These are phyloP conservation scores for Marchantia paleacea DNA, from an alignment of 225 moss, liverwort and hornwort species.

Conservation along the genomic window DNA sequence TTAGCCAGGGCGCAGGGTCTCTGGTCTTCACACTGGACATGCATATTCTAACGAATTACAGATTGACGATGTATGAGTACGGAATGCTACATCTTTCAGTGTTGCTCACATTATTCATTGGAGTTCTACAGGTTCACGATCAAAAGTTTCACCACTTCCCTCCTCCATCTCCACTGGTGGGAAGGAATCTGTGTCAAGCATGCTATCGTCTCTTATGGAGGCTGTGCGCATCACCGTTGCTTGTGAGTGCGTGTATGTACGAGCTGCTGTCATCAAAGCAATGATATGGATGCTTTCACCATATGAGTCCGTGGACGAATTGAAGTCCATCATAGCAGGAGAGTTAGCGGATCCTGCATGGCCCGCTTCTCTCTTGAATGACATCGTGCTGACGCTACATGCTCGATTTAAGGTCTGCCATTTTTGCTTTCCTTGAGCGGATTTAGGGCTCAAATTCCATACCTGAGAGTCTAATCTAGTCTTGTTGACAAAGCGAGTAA, in stretches of 20 bases:
- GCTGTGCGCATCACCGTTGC: conserved; percentile 94
- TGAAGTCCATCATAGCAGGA: conserved; percentile 91
- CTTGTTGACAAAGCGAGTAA: not conserved
- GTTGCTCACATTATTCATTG: not conserved
- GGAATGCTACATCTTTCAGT: not conserved
- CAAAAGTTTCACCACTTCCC: conserved; percentile 41
- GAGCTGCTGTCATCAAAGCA: conserved; percentile 95
- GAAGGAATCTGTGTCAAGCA: conserved; percentile 77
- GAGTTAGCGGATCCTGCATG: conserved; percentile 89
- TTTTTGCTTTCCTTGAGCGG: not conserved
- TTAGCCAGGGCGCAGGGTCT: too few relatives aligned
- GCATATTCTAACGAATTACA: too few relatives aligned
- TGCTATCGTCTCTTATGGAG: conserved; percentile 88
- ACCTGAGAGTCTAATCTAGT: not conserved
- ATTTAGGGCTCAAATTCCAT: not conserved
- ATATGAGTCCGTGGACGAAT: conserved; percentile 91
- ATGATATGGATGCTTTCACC: conserved; percentile 99
- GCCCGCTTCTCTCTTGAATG: conserved; percentile 92
- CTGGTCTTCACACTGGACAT: too few relatives aligned
- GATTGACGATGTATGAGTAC: not conserved
- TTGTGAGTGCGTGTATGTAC: conserved; percentile 97
- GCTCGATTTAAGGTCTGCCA: conserved; percentile 86
- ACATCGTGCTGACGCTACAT: conserved; percentile 89
- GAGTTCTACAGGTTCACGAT: conserved; percentile 51
- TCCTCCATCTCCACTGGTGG: conserved; percentile 49